phyloP scores from a whole-genome alignment of 1,284 basidiomycete species.

The Coniferiporia weirii region DNA sequence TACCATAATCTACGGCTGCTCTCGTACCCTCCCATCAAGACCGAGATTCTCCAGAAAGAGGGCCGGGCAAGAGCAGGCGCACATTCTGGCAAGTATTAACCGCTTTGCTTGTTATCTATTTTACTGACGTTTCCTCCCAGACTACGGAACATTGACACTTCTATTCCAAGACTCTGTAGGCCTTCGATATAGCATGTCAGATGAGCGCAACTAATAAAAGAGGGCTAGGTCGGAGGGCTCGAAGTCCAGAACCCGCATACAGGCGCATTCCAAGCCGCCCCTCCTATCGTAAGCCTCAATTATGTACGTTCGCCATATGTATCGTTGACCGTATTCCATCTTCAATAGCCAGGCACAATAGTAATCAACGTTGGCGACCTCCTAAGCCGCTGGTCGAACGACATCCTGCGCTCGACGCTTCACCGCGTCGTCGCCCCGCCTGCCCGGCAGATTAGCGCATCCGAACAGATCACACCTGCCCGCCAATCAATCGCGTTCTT shows the following conservation, averaged over 20 bases:
- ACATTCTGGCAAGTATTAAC: slow-evolving; percentile 52
- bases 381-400: slow-evolving; percentile 80
- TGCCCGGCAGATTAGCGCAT: slow-evolving; percentile 41
- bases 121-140: slow-evolving; percentile 29
- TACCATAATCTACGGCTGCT: slow-evolving; percentile 73
- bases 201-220: neutral
- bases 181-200: neutral
- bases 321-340: slow-evolving; percentile 13
- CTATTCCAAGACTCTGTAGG: slow-evolving; percentile 76
- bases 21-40: slow-evolving; percentile 68
- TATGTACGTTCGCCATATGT: neutral
- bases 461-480: slow-evolving; percentile 51
- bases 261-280: slow-evolving; percentile 63
- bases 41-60: slow-evolving; percentile 49
- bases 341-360: slow-evolving; percentile 62
- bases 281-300: slow-evolving; percentile 57
- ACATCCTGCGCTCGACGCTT: slow-evolving; percentile 71
- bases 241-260: slow-evolving; percentile 79
- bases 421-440: slow-evolving; percentile 78
- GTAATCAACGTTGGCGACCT: slow-evolving; percentile 84
- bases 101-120: neutral
- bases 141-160: slow-evolving; percentile 81
- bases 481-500: slow-evolving; percentile 85
- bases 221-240: slow-evolving; percentile 65
- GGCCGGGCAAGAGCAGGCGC: slow-evolving; percentile 79